phyloP scores from a whole-genome alignment of 495 filamentous ascomycete species.

The Oleoguttula mirabilis region DNA sequence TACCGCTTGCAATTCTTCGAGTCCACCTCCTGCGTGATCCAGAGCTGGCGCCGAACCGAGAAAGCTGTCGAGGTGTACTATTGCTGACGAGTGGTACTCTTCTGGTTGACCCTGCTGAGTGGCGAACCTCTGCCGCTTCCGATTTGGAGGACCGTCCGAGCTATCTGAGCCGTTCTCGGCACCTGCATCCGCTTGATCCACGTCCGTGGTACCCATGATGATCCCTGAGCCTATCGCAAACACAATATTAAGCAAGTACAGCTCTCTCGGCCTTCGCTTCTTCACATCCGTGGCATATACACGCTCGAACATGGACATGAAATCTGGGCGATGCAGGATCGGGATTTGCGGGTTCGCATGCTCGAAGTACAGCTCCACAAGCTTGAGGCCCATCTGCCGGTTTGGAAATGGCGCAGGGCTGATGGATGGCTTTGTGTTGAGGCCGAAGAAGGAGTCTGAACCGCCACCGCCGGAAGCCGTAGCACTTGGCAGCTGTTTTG shows the following conservation, averaged over 20 bases:
- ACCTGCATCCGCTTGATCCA: conserved; percentile 25
- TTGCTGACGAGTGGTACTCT: conserved; percentile 90
- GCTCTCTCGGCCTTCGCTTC: conserved; percentile 64
- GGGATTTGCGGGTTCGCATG: conserved; percentile 94
- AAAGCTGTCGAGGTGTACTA: conserved; percentile 81
- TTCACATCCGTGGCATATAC: conserved; percentile 60
- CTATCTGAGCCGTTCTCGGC: conserved; percentile 9
- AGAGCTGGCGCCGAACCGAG: conserved; percentile 50
- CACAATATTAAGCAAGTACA: conserved; percentile 93
- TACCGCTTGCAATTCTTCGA: conserved; percentile 89
- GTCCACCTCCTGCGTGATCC: conserved; percentile 57
- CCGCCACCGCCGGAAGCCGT: conserved; percentile 31
- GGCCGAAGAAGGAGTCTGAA: conserved; percentile 85
- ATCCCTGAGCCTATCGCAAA: conserved; percentile 93
- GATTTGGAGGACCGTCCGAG: conserved; percentile 21
- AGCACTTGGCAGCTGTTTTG: conserved; percentile 26
- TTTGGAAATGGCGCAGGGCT: conserved; percentile 76
- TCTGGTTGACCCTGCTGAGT: conserved; percentile 72
- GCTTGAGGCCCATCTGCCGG: conserved; percentile 52
- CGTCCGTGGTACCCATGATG: conserved; percentile 57
- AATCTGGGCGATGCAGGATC: conserved; percentile 76
- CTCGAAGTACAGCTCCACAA: conserved; percentile 82
- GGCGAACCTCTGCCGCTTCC: conserved; percentile 39
- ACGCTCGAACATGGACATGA: conserved; percentile 68
- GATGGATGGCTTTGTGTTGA: conserved; percentile 81